phyloP scores from a whole-genome alignment of 2,329 filamentous ascomycete genomes.

The Zymoseptoria crescenta region DNA sequence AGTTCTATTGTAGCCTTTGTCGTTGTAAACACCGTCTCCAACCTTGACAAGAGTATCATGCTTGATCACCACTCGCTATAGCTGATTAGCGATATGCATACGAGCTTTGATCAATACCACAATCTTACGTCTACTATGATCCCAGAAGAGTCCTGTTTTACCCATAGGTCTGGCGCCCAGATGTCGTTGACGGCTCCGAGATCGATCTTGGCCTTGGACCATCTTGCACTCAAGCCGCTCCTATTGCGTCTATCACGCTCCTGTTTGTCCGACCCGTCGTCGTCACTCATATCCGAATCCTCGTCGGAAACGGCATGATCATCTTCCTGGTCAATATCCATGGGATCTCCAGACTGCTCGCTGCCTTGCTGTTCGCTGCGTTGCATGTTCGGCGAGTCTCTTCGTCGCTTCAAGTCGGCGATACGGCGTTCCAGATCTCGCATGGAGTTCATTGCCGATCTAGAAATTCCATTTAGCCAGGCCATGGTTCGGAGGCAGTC shows the following conservation, averaged over 20 bases:
- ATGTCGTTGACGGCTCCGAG: neutral
- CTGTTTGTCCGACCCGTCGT: neutral
- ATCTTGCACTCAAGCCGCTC: neutral
- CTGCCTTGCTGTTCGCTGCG: neutral
- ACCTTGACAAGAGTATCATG: neutral
- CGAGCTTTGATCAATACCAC: neutral
- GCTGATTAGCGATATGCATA: neutral
- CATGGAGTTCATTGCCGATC: neutral
- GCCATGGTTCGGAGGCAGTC: neutral
- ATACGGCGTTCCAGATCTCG: neutral
- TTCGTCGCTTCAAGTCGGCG: neutral
- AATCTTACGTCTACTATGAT: neutral
- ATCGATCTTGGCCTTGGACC: neutral
- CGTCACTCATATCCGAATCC: neutral
- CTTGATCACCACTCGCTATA: neutral
- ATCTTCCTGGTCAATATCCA: neutral
- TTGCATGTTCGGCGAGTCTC: neutral
- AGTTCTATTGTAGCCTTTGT: neutral
- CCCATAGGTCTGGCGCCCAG: neutral
- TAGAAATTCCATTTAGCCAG: neutral
- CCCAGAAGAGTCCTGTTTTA: neutral
- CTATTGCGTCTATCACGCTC: neutral
- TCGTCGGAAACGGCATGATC: neutral
- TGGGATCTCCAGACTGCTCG: neutral
- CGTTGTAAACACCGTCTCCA: neutral